A percentile compares a stretch with the other conserved stretches of the same genome.
Conservation (phyloP, 768 basidiomycete genomes). For the Pluteus cervinus region DNA sequence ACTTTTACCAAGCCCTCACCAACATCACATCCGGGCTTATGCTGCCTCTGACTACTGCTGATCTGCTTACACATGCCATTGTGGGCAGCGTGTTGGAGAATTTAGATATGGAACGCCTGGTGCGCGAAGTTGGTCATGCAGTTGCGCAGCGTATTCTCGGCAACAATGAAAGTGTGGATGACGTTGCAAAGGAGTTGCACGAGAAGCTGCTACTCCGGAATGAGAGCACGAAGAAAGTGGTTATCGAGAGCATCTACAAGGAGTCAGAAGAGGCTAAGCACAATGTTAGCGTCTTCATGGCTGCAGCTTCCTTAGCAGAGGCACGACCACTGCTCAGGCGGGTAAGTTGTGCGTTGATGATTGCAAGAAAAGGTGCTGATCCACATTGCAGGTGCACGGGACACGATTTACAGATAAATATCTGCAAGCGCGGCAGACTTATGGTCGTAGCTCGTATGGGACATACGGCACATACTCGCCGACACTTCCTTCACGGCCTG, state of each 20-base stretch:
- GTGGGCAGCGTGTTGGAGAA: conserved; percentile 96
- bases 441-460: conserved; percentile 47
- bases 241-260: conserved; percentile 94
- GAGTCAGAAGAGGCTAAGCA: conserved; percentile 85
- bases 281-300: conserved; percentile 83
- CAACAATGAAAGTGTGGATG: conserved; percentile 93
- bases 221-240: conserved; percentile 95
- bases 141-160: conserved; percentile 90
- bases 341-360: conserved; percentile 36
- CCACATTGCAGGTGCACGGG: conserved; percentile 66
- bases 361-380: conserved; percentile 1
- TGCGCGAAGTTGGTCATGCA: conserved; percentile 89
- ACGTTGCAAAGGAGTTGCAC: conserved; percentile 91
- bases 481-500: conserved; percentile 30
- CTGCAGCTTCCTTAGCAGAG: conserved; percentile 61
- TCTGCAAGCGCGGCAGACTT: conserved; percentile 61
- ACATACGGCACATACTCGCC: conserved; percentile 45
- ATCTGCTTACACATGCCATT: conserved; percentile 91
- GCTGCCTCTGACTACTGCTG: conserved; percentile 93
- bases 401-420: conserved; percentile 98
- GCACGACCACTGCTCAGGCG: conserved; percentile 76
- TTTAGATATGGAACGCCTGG: conserved; percentile 95
- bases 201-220: conserved; percentile 86
- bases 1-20: conserved; percentile 92
- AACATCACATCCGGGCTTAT: conserved; percentile 92